Evolutionary conservation across 306 rosid genomes (phyloP), one percentile per base, ranked within the genome.

Genomic region (Vigna radiata): DNA sequence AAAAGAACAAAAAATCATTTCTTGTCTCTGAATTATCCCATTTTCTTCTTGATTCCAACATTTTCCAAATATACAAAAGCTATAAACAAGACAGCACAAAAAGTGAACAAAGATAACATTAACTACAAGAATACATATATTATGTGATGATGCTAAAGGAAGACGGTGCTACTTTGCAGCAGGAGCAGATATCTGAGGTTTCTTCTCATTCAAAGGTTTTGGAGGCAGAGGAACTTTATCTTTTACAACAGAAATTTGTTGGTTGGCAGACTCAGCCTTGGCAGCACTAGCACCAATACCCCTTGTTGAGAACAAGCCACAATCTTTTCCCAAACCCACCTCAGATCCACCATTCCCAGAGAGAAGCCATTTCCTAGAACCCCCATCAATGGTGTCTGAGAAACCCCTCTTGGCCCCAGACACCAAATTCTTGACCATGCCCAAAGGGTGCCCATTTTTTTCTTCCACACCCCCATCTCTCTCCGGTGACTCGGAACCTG

Each of bases 401-500:
- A 93, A 93, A 15, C 92, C 98, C 84, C 96, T 93, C 37, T 93
- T 93, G 37, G 96, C 97, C 41, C 97, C 91, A 36, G 94, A 86
- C 23, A 90, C 85, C 72, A 82, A 77, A 82, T 56, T 83, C 85
- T 91, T 91, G 36, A 75, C 69, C 85, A 64, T 71, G 23, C 85
- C 67, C 12, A 66, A 77, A 18, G 81, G 64, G 76, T 41, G 72
- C 79, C 21, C 54, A 56, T 29, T 76, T 8, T 71, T 85, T 7
- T 81, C 86, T 47, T 68, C 70, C 48, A 63, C 64, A 80, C 16
- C 70, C 36, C 29, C 84, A 8, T 89, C 89, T 55, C 97, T 87
- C 74, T 79, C 86, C 2, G 98, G 98, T 25, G 97, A 94, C 75
- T 82, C 91, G 10, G 93, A 89, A 1, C 98, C 98, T 3, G 98